Percentiles rank a stretch among this genome's conserved stretches.
These are phyloP conservation scores for Erysimum cheiranthoides DNA, from an alignment of 345 rosid genomes.

Conservation along the genomic window DNA sequence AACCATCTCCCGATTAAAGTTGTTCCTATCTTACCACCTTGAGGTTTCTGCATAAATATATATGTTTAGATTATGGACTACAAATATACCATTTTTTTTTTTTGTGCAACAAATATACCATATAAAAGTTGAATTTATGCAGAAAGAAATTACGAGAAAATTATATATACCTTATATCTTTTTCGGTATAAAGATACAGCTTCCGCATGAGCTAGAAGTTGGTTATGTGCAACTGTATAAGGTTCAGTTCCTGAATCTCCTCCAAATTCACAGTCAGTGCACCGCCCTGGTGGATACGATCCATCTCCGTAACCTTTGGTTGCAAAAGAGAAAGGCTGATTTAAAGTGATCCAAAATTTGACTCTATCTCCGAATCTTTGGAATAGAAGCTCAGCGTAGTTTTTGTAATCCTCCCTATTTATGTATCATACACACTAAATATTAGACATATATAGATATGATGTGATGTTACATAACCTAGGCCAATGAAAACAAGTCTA, in stretches of 20 bases:
- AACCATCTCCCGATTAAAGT: slow-evolving; percentile 37
- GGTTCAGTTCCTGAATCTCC: slow-evolving; percentile 56
- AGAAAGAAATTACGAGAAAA: background rate
- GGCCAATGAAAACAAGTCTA: background rate
- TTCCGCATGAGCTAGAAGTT: slow-evolving; percentile 55
- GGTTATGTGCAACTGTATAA: slow-evolving; percentile 49
- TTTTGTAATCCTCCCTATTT: slow-evolving; percentile 49
- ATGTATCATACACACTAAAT: background rate
- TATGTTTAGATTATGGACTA: background rate
- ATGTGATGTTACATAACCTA: background rate
- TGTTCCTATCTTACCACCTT: slow-evolving; percentile 32
- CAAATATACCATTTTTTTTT: background rate
- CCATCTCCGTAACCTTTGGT: slow-evolving; percentile 38
- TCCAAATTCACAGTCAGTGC: slow-evolving; percentile 29
- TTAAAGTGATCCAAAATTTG: slow-evolving; percentile 51
- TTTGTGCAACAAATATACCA: too few relatives aligned
- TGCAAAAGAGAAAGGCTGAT: slow-evolving; percentile 44
- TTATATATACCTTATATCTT: slow-evolving; percentile 34
- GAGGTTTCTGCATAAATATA: slow-evolving; percentile 19
- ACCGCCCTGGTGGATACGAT: slow-evolving; percentile 40
- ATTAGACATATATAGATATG: background rate
- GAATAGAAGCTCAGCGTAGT: slow-evolving; percentile 58
- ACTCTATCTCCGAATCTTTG: slow-evolving; percentile 51
- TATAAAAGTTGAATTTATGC: background rate
- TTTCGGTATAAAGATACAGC: slow-evolving; percentile 40